Conservation (phyloP, 305 asterid species). For the Rubia peregrina region DNA sequence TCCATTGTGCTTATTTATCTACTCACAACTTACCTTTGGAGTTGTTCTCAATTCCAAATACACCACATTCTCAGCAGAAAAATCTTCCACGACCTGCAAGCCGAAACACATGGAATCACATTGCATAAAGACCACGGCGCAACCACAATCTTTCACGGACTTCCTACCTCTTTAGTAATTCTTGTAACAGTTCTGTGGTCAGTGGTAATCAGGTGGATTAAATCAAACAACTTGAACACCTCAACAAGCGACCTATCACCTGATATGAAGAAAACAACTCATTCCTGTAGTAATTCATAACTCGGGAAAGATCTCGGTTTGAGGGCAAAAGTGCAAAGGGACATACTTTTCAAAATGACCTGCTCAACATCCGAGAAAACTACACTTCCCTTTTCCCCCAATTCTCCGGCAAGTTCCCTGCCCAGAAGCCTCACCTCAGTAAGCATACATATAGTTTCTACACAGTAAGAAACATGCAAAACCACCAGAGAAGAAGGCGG, state of each 20-base stretch:
- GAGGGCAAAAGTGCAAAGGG: slow-evolving; percentile 8
- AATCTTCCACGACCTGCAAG: slow-evolving; percentile 77
- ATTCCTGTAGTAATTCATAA: slow-evolving; percentile 13
- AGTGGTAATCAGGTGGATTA: slow-evolving; percentile 73
- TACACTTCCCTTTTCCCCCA: slow-evolving; percentile 53
- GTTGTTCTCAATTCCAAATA: slow-evolving; percentile 91
- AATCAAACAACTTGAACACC: slow-evolving; percentile 87
- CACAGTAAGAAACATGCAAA: background rate
- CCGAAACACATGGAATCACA: background rate
- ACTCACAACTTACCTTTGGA: slow-evolving; percentile 47
- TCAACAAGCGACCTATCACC: slow-evolving; percentile 75
- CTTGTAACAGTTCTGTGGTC: slow-evolving; percentile 76
- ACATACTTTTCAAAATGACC: slow-evolving; percentile 63
- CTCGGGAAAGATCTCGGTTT: background rate
- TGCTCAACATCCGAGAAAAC: slow-evolving; percentile 61
- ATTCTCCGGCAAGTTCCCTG: slow-evolving; percentile 83
- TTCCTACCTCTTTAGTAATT: slow-evolving; percentile 77
- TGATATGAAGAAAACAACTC: slow-evolving; percentile 25
- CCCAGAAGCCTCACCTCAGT: slow-evolving; percentile 12
- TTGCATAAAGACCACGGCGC: slow-evolving; percentile 5
- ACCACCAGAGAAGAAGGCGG: background rate
- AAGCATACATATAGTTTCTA: background rate
- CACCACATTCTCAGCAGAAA: slow-evolving; percentile 84
- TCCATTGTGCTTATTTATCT: background rate
- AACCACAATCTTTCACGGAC: background rate